Base-by-base conservation (phyloP, 176 grass and related monocot genomes). In the Leersia perrieri region DNA sequence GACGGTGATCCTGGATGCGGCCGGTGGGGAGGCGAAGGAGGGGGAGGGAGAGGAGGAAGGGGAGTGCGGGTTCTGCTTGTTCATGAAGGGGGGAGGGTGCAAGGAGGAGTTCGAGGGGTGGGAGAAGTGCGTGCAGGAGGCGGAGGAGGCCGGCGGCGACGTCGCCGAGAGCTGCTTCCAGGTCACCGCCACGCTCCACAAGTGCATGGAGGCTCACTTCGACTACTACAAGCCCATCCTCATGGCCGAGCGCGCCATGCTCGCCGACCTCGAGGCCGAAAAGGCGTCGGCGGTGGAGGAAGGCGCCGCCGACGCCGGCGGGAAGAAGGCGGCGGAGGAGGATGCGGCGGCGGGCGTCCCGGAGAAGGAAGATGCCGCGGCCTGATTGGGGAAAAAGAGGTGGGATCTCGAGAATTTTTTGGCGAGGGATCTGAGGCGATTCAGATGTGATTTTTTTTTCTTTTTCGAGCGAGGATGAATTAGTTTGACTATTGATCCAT, bases 1-100 rank as follows among this genome's bases (percentile, higher is more conserved):
- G 16, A 77, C 72, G 35, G 83, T 86, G 66, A 30, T 82, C 57
- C 4, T 81, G 28, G 77, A 89, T 29, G 72, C 44, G 55, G 9
- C 40, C 12, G 36, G 22, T 6, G 76, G 16, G n/a, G 58, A 80
- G 51, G 79, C 47, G 33, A 76, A 29, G n/a, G 58, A 80, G 51
- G 79, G 42, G 33, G 80, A 29, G 23, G 87, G 42, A 67, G 84
- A 79, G 82, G 94, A 83, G 74, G 88, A 87, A 66, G 88, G 16
- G 26, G 96, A 99, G 89, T 99, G 93, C 73, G 85, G 89, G 10
- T 99, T 99, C 72, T 99, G 96, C 87, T 55, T 93, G 11, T 99
- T 85, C 82, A 99, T 99, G 96, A 99, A 99, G 83, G 90, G 87
- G 60, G 93, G 93, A n/a, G 93, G 96, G 16, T 99, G 96, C 90